Evolutionary conservation across 352 stramenopile species (phyloP).

Genomic region (Globisporangium emineosum): DNA sequence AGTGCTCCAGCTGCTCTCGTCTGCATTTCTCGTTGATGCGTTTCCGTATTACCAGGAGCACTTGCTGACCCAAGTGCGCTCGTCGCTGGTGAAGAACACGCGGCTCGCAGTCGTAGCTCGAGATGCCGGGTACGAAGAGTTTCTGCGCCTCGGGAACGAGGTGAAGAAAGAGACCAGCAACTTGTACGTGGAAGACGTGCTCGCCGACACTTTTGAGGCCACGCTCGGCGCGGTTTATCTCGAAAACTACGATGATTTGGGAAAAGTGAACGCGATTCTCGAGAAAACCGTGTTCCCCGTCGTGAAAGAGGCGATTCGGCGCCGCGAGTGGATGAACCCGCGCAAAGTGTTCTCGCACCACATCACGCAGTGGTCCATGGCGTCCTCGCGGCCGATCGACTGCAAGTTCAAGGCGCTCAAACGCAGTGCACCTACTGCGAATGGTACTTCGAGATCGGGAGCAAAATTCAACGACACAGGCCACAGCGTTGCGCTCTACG

Average conservation of each 20-base stretch:
- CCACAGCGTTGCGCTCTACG: conserved; percentile 64
- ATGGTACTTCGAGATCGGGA: neutral
- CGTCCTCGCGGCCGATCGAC: conserved; percentile 25
- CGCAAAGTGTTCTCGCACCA: conserved; percentile 70
- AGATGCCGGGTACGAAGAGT: conserved; percentile 60
- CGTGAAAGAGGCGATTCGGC: conserved; percentile 66
- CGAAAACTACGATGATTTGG: conserved; percentile 58
- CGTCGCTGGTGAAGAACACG: conserved; percentile 84
- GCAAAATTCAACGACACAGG: conserved; percentile 14
- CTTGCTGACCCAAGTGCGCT: conserved; percentile 73
- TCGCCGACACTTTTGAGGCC: conserved; percentile 80
- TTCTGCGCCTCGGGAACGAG: conserved; percentile 63
- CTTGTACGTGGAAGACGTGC: conserved; percentile 71
- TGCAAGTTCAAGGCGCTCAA: conserved; percentile 57
- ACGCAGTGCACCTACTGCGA: conserved; percentile 3
- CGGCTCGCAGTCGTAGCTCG: conserved; percentile 61
- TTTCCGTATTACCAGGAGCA: conserved; percentile 84
- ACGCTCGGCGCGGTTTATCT: conserved; percentile 74
- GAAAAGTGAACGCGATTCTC: conserved; percentile 61
- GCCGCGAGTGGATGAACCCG: conserved; percentile 83
- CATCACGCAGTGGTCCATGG: conserved; percentile 48
- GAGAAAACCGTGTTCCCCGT: conserved; percentile 60
- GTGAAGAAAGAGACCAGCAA: conserved; percentile 50
- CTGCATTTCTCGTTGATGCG: conserved; percentile 71
- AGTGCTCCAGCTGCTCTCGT: conserved; percentile 78